Evolutionary conservation across 768 basidiomycete species (phyloP).

Genomic region (Podaxis sp.): DNA sequence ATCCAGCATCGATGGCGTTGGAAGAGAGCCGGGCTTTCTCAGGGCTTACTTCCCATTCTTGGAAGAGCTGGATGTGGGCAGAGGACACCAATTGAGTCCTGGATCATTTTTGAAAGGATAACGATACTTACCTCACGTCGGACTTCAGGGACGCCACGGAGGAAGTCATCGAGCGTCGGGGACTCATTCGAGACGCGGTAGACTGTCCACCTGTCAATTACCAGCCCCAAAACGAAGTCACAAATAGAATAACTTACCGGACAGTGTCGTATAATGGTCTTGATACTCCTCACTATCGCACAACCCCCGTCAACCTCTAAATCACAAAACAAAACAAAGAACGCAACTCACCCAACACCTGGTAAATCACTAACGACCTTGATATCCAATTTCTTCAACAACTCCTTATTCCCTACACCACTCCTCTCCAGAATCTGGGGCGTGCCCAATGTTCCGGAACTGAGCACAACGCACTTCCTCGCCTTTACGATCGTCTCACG

Average conservation of each 20-base stretch:
- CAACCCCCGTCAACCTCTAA: not conserved
- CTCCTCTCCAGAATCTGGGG: slow-evolving; percentile 76
- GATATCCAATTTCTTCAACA: slow-evolving; percentile 57
- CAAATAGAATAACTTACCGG: slow-evolving; percentile 36
- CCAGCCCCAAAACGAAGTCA: not conserved
- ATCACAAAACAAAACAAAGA: not conserved
- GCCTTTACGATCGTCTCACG: slow-evolving; percentile 66
- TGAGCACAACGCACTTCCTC: slow-evolving; percentile 65
- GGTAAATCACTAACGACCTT: slow-evolving; percentile 69
- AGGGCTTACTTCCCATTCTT: slow-evolving; percentile 65
- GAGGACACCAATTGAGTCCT: not conserved
- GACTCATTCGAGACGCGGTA: slow-evolving; percentile 69
- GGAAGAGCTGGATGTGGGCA: slow-evolving; percentile 41
- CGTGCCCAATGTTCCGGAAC: slow-evolving; percentile 67
- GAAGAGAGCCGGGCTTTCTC: slow-evolving; percentile 69
- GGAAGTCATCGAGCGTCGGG: slow-evolving; percentile 65
- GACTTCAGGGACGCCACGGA: slow-evolving; percentile 60
- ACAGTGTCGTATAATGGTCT: slow-evolving; percentile 72
- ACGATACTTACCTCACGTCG: slow-evolving; percentile 43
- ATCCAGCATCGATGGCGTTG: slow-evolving; percentile 74
- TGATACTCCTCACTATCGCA: slow-evolving; percentile 64
- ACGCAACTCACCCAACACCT: slow-evolving; percentile 56
- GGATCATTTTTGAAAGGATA: not conserved
- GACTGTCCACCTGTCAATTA: slow-evolving; percentile 33
- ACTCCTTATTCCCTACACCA: slow-evolving; percentile 57